Evolutionary conservation across 352 stramenopile genomes (phyloP).

Genomic region (Phytopythium oedochilum): DNA sequence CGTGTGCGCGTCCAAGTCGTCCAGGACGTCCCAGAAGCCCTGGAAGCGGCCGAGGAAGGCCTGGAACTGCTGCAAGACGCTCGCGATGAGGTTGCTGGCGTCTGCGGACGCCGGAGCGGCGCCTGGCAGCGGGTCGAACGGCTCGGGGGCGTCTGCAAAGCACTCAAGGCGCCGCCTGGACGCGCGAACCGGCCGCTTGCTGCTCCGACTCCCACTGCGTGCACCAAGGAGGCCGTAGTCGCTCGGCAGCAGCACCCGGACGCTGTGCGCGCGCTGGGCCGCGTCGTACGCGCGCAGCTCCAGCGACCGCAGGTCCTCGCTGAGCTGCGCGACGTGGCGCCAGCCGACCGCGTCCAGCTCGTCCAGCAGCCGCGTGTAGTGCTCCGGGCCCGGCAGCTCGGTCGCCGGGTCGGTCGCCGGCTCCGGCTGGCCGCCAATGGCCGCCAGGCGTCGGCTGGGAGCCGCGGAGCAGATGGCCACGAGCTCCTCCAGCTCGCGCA

Average conservation of each 20-base stretch:
- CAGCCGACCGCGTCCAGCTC: conserved; percentile 66
- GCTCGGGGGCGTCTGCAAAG: conserved; percentile 50
- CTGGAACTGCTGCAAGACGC: conserved; percentile 45
- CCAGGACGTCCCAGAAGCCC: conserved; percentile 73
- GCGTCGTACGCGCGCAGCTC: conserved; percentile 48
- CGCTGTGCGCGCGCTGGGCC: conserved; percentile 29
- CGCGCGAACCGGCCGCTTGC: neutral
- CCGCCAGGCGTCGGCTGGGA: no score
- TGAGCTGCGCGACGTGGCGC: conserved; percentile 42
- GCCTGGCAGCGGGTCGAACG: conserved; percentile 28
- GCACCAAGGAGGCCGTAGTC: conserved; percentile 19
- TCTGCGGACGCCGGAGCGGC: neutral
- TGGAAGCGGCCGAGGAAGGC: conserved; percentile 57
- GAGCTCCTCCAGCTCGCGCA: conserved; percentile 54
- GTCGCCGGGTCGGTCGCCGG: no score
- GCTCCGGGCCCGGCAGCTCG: conserved; percentile 36
- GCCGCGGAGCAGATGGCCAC: conserved; percentile 53
- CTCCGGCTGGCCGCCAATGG: no score
- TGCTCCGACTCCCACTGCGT: neutral
- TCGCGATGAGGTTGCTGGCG: conserved; percentile 12
- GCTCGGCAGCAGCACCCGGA: conserved; percentile 37
- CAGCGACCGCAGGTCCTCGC: conserved; percentile 47
- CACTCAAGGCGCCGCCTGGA: conserved; percentile 19
- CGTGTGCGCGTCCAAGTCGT: conserved; percentile 63
- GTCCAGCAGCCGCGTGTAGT: conserved; percentile 56